Conservation (phyloP, 1,139 yeast species). For the Suhomyces chickasaworum region DNA sequence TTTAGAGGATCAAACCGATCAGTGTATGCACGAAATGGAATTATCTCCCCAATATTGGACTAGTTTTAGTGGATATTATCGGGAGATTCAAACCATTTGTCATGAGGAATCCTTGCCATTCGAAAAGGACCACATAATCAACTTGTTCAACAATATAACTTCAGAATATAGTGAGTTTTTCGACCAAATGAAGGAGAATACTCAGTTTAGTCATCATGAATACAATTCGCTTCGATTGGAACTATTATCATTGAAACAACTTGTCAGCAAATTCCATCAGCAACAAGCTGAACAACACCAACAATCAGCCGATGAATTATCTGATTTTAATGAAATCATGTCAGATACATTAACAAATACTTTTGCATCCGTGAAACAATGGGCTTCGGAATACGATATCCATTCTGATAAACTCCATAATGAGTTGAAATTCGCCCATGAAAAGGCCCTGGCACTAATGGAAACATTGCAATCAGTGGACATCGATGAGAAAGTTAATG, state of each 20-base stretch:
- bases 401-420: not conserved
- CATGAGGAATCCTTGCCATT: slow-evolving; percentile 52
- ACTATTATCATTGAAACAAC: slow-evolving; percentile 8
- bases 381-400: not conserved
- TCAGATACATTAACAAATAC: slow-evolving; percentile 14
- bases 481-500: not conserved
- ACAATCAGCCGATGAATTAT: slow-evolving; percentile 14
- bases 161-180: slow-evolving; percentile 26
- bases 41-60: slow-evolving; percentile 60
- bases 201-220: slow-evolving; percentile 15
- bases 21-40: slow-evolving; percentile 46
- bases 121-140: slow-evolving; percentile 53
- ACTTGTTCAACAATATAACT: slow-evolving; percentile 51
- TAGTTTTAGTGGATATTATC: slow-evolving; percentile 58
- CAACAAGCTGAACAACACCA: slow-evolving; percentile 2
- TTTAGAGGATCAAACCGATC: slow-evolving; percentile 17
- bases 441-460: not conserved
- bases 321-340: slow-evolving; percentile 15
- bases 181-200: slow-evolving; percentile 20
- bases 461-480: not conserved
- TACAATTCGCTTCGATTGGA: slow-evolving; percentile 8
- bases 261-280: slow-evolving; percentile 13
- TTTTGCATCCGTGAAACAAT: not conserved
- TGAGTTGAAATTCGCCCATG: not conserved
- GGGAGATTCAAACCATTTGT: slow-evolving; percentile 51